Base-by-base conservation (phyloP, 2,329 filamentous ascomycete genomes). In the Ustulina deusta region DNA sequence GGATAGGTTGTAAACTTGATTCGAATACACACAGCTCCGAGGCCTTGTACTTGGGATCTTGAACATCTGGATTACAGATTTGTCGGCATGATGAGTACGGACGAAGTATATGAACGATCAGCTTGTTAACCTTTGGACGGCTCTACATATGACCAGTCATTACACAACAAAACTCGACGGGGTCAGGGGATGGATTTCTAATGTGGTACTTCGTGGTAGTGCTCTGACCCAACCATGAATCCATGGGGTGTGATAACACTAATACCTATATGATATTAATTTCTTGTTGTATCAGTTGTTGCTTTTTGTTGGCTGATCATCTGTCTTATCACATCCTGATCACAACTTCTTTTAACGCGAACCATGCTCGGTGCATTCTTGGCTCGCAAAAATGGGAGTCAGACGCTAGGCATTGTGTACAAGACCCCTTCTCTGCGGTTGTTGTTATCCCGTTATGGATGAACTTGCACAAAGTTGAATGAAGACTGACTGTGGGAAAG, bases 271-370 rank as follows among this genome's bases (percentile, higher is more conserved):
- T n/a, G n/a, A 34, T 10, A 4, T 6, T 13, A 17, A n/a, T 11
- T 25, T n/a, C 13, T 25, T 13, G 20, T 54, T 34, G 27, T 17
- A 46, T 22, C n/a, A 42, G 15, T 42, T 22, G 27, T n/a, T 32
- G 48, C 17, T 11, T n/a, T n/a, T 22, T 34, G n/a, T n/a, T 27
- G 27, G 20, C 6, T 32, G 34, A 42, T 42, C 34, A 32, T 51
- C 2, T n/a, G 34, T 51, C 58, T 42, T 22, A 6, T n/a, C 15
- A 20, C 49, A 9, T 27, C 15, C n/a, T 20, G 4, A 27, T 61
- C 58, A 44, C 44, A 13, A 17, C 20, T 10, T 40, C 11, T 5
- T 52, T 52, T 40, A 27, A 25, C 46, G 58, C 58, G 58, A 61
- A 13, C 25, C 48, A 34, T 49, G 48, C 34, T 20, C 54, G 54